phyloP scores from a whole-genome alignment of 2,329 filamentous ascomycete genomes.

The Claviceps sp. region DNA sequence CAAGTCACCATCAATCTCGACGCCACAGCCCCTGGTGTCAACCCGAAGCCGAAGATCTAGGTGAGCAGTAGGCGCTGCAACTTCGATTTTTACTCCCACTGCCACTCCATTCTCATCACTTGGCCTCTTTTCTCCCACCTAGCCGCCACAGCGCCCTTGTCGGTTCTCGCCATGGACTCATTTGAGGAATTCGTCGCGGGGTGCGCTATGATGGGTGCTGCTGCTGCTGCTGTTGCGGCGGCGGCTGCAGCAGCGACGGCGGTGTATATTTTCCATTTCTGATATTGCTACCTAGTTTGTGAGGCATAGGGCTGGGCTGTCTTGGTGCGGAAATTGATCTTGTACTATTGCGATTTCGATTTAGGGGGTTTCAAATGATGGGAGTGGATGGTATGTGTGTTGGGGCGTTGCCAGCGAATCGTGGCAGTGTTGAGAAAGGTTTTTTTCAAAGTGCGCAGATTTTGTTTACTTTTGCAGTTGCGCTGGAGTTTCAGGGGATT shows the following conservation, averaged over 20 bases:
- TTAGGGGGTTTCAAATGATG: too few relatives aligned
- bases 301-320: too few relatives aligned
- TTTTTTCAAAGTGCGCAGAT: too few relatives aligned
- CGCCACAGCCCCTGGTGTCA: slow-evolving; percentile 49
- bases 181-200: not conserved
- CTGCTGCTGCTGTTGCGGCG: not conserved
- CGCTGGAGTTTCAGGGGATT: too few relatives aligned
- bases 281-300: too few relatives aligned
- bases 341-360: too few relatives aligned
- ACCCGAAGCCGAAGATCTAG: slow-evolving; percentile 27
- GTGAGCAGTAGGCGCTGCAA: not conserved
- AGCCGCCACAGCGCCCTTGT: not conserved
- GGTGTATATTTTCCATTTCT: not conserved
- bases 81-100: not conserved
- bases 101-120: not conserved
- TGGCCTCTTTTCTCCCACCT: not conserved
- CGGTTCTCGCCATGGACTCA: not conserved
- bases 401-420: too few relatives aligned
- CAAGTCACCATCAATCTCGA: slow-evolving; percentile 76
- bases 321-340: too few relatives aligned
- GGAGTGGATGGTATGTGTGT: too few relatives aligned
- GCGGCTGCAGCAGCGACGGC: not conserved
- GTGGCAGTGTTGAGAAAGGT: too few relatives aligned
- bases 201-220: not conserved
- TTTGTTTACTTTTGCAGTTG: too few relatives aligned